These are phyloP conservation scores for Cardamine occulta DNA, from an alignment of 345 rosid species.

Conservation along the genomic window DNA sequence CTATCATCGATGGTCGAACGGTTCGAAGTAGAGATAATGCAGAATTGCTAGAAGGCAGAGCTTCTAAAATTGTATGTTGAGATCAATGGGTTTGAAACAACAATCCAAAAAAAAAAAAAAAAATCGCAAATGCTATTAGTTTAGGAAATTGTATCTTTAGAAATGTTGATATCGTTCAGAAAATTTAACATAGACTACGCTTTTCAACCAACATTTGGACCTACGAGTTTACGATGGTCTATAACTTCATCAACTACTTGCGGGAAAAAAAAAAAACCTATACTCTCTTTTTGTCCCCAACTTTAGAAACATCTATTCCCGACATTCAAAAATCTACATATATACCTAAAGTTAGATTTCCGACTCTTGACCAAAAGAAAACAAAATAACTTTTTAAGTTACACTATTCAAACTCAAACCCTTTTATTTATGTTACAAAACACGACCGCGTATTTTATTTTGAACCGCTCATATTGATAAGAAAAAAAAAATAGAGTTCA, in stretches of 20 bases:
- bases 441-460: constrained; percentile 13
- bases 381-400: background rate
- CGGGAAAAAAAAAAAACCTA: background rate
- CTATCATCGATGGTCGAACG: background rate
- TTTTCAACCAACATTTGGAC: constrained; percentile 1
- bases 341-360: constrained; percentile 4
- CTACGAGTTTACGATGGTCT: background rate
- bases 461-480: constrained; percentile 6
- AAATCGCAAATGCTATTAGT: background rate
- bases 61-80: no score
- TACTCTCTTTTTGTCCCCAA: constrained; percentile 26
- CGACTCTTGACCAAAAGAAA: background rate
- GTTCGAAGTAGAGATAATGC: background rate
- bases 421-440: background rate
- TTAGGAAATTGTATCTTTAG: background rate
- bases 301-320: constrained; percentile 39
- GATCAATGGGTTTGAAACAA: no score
- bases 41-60: background rate
- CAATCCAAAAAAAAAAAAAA: no score
- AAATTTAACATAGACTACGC: constrained; percentile 13
- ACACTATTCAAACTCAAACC: constrained; percentile 20
- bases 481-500: background rate
- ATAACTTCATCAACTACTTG: constrained; percentile 9
- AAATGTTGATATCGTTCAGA: background rate
- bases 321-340: constrained; percentile 24